phyloP scores from a whole-genome alignment of 2,329 filamentous ascomycete species.

The Onygenales sp. region DNA sequence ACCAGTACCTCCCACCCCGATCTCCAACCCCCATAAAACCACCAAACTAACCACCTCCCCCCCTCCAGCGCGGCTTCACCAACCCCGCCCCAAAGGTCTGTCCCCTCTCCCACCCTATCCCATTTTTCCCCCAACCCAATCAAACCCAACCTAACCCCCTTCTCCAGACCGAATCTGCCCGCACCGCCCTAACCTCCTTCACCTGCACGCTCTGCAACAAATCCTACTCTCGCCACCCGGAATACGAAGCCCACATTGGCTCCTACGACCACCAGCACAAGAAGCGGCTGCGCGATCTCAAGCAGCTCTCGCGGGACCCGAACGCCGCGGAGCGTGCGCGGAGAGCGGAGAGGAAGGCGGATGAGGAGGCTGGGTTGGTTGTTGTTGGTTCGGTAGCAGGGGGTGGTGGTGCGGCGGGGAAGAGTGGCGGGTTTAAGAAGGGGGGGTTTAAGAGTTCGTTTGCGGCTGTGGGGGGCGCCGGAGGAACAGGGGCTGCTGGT shows the following conservation, averaged over 20 bases:
- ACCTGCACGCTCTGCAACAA: slow-evolving; percentile 84
- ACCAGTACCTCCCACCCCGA: slow-evolving; percentile 40
- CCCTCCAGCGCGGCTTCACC: slow-evolving; percentile 35
- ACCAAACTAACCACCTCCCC: slow-evolving; percentile 1
- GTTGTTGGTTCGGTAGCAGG: slow-evolving; percentile 25
- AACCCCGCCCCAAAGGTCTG: slow-evolving; percentile 38
- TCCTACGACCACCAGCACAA: slow-evolving; percentile 96
- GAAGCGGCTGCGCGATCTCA: slow-evolving; percentile 48
- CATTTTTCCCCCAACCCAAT: not conserved
- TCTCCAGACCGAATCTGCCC: slow-evolving; percentile 50
- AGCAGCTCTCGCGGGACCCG: slow-evolving; percentile 35
- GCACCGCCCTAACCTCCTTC: slow-evolving; percentile 69
- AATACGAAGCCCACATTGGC: slow-evolving; percentile 88
- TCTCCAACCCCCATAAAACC: not conserved
- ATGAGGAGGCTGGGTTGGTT: slow-evolving; percentile 32
- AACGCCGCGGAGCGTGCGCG: slow-evolving; percentile 34
- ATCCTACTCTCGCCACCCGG: slow-evolving; percentile 88
- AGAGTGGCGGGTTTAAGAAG: slow-evolving; percentile 56
- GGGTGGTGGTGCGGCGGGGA: slow-evolving; percentile 12
- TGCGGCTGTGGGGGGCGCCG: slow-evolving; percentile 39
- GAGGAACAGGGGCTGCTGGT: slow-evolving; percentile 3
- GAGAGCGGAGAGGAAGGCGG: slow-evolving; percentile 32
- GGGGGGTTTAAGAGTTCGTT: slow-evolving; percentile 74
- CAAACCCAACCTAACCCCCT: not conserved
- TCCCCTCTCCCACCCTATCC: not conserved